Evolutionary conservation across 352 stramenopile genomes (phyloP), one percentile per base, ranked within the genome.

Genomic region (Globisporangium heterothallicum): DNA sequence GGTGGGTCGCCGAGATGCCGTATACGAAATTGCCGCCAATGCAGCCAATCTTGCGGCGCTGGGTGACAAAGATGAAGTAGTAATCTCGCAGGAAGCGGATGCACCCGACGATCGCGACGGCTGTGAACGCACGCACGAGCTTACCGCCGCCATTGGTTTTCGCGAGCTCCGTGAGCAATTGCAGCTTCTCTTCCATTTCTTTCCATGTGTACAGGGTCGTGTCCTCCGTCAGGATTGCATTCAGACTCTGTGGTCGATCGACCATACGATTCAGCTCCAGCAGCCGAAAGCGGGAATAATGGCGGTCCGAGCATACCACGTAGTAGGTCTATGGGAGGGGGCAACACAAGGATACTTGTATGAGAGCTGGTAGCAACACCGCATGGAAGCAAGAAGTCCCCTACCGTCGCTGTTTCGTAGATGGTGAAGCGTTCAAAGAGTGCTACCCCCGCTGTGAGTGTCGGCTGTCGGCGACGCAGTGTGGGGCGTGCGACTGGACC

Each of bases 51-150:
- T 99, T 98, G 8, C 84, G 86, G 45, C 93, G 81, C 60, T 98
- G 92, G 2, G 96, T 99, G 30, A 98, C 97, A 30, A 99, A 86
- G 32, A 96, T 98, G 22, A 99, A 88, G 72, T 99, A 99, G 70
- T 98, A 99, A 53, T 89, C 97, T 45, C 97, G 89, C 42, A 99
- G 70, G 70, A 99, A 99, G 19, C 94, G 92, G 41, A 99, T 90
- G 58, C 98, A 99, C 2, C 97, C 97, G 6, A 99, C 84, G 61
- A 99, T 96, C 14, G 95, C 96, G 38, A 98, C 97, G 0, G 94
- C 96, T 36, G 91, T 97, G 51, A 93, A 91, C 0, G 79, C 75
- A 24, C 83, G 75, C 26, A 76, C 58, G 8, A 93, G 54, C 12
- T 75, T 64, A 10, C 63, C 67, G 18, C 49, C 65, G 0, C 77